Evolutionary conservation across 2,329 filamentous ascomycete species (phyloP).

Genomic region (Diaporthe citriasiana): DNA sequence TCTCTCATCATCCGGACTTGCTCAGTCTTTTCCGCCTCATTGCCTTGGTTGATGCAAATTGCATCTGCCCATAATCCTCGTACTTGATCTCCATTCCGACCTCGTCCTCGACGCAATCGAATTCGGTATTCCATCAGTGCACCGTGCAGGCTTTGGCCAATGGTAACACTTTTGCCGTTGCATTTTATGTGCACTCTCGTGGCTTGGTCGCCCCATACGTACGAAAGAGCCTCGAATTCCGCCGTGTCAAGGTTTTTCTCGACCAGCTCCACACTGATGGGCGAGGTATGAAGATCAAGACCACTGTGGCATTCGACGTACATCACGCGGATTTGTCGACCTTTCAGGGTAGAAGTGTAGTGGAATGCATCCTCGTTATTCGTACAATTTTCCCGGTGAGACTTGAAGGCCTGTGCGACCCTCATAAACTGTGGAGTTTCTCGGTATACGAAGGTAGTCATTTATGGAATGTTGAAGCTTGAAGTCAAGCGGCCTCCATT

Average conservation of each 20-base stretch:
- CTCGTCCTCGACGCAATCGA: not conserved
- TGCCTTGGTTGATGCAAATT: not conserved
- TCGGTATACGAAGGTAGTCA: too few relatives aligned
- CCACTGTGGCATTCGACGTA: not conserved
- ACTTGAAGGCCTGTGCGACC: too few relatives aligned
- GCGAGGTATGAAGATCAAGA: not conserved
- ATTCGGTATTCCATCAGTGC: not conserved
- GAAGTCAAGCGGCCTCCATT: too few relatives aligned
- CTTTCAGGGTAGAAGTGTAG: too few relatives aligned
- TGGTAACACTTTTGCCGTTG: not conserved
- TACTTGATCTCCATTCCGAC: too few relatives aligned
- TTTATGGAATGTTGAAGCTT: too few relatives aligned
- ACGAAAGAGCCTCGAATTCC: not conserved
- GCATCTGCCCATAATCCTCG: not conserved
- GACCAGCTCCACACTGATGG: not conserved
- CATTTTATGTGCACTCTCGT: not conserved
- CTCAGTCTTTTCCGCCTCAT: not conserved
- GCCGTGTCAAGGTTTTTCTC: not conserved
- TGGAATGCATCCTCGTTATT: too few relatives aligned
- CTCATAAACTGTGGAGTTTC: too few relatives aligned
- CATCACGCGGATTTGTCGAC: not conserved
- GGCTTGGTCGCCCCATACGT: not conserved
- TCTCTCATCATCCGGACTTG: not conserved
- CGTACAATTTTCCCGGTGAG: too few relatives aligned
- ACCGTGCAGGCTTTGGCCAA: not conserved